Conservation (phyloP, 352 stramenopile species). For the Globisporangium parvum region DNA sequence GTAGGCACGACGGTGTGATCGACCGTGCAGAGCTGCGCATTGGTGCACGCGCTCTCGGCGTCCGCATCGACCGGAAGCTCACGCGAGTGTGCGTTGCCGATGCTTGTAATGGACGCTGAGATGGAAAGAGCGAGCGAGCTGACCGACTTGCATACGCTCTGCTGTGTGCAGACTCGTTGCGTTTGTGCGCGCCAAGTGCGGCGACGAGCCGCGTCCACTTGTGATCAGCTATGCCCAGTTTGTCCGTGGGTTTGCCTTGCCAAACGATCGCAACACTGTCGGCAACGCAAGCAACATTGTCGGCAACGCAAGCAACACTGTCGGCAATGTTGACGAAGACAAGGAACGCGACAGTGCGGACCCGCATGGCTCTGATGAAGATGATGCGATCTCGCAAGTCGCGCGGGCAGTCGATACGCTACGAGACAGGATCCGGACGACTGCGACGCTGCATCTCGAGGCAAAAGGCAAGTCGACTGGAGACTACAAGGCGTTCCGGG, state of each 20-base stretch:
- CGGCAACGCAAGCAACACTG: not conserved
- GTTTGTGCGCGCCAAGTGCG: constrained; percentile 43
- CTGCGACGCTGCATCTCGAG: constrained; percentile 27
- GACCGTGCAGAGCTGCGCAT: constrained; percentile 62
- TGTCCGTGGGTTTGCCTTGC: constrained; percentile 45
- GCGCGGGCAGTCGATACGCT: constrained; percentile 23
- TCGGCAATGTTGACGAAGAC: not conserved
- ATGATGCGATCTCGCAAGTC: constrained; percentile 27
- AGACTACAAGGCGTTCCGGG: constrained; percentile 48
- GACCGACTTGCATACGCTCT: not conserved
- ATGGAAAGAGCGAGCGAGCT: not conserved
- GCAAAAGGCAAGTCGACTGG: constrained; percentile 14
- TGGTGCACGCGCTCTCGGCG: constrained; percentile 34
- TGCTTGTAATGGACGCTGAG: not conserved
- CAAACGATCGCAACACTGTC: not conserved
- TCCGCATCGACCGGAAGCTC: constrained; percentile 56
- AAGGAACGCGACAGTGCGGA: not conserved
- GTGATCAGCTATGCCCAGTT: constrained; percentile 45
- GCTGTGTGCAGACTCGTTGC: constrained; percentile 35
- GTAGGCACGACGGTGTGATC: constrained; percentile 39
- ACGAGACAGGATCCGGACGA: constrained; percentile 31
- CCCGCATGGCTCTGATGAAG: not conserved
- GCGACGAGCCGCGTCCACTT: constrained; percentile 28
- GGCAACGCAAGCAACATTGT: not conserved
- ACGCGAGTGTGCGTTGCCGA: constrained; percentile 40